A percentile compares a stretch with the other conserved stretches of the same genome.
phyloP scores from a whole-genome alignment of 1,284 basidiomycete species.

The Chondrostereum purpureum region DNA sequence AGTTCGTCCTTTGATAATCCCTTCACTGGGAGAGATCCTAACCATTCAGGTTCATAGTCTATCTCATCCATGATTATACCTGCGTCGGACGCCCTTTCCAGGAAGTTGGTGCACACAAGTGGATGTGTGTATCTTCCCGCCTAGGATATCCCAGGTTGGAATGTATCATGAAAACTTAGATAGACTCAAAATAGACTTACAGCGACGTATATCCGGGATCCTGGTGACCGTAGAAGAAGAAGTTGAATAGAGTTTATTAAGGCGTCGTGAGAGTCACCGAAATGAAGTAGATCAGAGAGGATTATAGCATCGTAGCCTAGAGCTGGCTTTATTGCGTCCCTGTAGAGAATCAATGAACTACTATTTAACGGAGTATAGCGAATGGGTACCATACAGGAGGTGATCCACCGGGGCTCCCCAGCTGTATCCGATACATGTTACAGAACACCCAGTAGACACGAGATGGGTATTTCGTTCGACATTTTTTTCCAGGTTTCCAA shows the following conservation, averaged over 20 bases:
- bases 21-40: conserved; percentile 38
- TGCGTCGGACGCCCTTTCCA: conserved; percentile 30
- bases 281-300: conserved; percentile 66
- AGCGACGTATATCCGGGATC: conserved; percentile 49
- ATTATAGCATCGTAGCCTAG: conserved; percentile 22
- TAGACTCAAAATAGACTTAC: conserved; percentile 21
- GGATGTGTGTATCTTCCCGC: conserved; percentile 56
- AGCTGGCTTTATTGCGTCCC: conserved; percentile 18
- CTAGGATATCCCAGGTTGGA: no score
- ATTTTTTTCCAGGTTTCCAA: conserved; percentile 49
- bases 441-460: conserved; percentile 31
- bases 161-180: not conserved
- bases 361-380: not conserved
- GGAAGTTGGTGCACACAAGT: conserved; percentile 49
- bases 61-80: conserved; percentile 46
- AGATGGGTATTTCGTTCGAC: conserved; percentile 38
- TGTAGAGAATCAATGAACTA: conserved; percentile 11
- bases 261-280: conserved; percentile 52
- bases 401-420: conserved; percentile 49
- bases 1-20: conserved; percentile 44
- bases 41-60: conserved; percentile 35
- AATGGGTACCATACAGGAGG: conserved; percentile 39
- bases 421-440: conserved; percentile 47
- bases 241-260: conserved; percentile 42
- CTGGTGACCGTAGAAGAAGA: conserved; percentile 37